These are phyloP conservation scores for Rhizopus stolonifer DNA, from an alignment of 371 early-diverging fungal genomes.

Conservation along the genomic window DNA sequence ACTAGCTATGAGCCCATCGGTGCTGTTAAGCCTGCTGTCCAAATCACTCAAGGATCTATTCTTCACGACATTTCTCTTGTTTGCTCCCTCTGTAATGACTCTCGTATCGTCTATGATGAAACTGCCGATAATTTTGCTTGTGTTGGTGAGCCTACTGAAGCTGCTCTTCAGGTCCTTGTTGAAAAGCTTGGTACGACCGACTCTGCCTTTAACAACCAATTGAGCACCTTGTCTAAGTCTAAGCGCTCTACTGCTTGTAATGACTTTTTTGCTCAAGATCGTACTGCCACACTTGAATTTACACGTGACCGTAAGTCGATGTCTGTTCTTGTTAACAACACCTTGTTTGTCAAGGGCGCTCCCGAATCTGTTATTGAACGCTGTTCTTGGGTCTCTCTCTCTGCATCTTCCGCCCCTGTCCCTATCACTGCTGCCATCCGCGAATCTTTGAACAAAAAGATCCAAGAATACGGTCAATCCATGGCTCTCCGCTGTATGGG, in stretches of 20 bases:
- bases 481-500: conserved; percentile 87
- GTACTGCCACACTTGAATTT: conserved; percentile 84
- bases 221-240: conserved; percentile 45
- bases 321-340: conserved; percentile 70
- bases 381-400: conserved; percentile 63
- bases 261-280: conserved; percentile 58
- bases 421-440: conserved; percentile 72
- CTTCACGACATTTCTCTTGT: conserved; percentile 73
- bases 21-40: conserved; percentile 56
- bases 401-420: conserved; percentile 54
- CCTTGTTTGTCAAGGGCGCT: conserved; percentile 90
- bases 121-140: conserved; percentile 56
- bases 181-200: conserved; percentile 89
- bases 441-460: conserved; percentile 61
- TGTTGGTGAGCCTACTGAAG: conserved; percentile 98
- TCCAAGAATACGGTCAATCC: conserved; percentile 75
- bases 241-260: conserved; percentile 66
- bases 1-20: conserved; percentile 87
- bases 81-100: conserved; percentile 92
- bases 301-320: conserved; percentile 96
- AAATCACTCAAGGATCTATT: conserved; percentile 27
- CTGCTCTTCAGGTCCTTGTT: conserved; percentile 91
- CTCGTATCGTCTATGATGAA: conserved; percentile 79
- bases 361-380: conserved; percentile 93
- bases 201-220: conserved; percentile 57